Conservation (phyloP, 306 rosid species). For the Astragalus glycyphyllos region DNA sequence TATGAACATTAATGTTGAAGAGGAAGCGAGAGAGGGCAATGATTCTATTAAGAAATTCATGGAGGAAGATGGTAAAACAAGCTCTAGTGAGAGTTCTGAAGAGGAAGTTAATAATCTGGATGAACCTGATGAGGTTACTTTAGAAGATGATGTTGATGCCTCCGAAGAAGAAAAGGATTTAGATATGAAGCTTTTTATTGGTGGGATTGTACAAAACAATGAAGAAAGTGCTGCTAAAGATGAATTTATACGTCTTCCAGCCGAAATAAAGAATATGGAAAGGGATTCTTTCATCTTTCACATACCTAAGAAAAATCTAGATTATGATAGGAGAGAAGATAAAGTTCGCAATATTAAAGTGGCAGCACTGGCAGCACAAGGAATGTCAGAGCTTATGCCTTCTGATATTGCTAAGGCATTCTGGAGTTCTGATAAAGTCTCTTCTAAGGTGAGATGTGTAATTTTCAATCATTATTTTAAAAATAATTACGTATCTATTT, state of each 20-base stretch:
- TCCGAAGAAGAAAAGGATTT: conserved; percentile 74
- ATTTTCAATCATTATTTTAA: conserved; percentile 9
- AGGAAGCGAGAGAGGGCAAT: conserved; percentile 65
- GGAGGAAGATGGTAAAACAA: conserved; percentile 68
- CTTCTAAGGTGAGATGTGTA: conserved; percentile 78
- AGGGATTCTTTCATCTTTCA: conserved; percentile 84
- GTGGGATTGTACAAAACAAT: conserved; percentile 84
- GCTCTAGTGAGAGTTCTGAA: conserved; percentile 63
- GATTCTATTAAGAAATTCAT: conserved; percentile 71
- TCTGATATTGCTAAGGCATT: conserved; percentile 91
- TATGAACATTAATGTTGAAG: conserved; percentile 70
- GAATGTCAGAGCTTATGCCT: conserved; percentile 91
- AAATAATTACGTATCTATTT: conserved; percentile 2
- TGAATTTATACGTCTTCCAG: conserved; percentile 81
- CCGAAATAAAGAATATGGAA: conserved; percentile 77
- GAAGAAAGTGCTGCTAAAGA: conserved; percentile 81
- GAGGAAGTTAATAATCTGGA: conserved; percentile 67
- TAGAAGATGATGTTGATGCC: conserved; percentile 63
- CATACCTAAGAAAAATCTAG: conserved; percentile 72
- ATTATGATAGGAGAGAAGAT: conserved; percentile 57
- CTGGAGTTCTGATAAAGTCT: conserved; percentile 80
- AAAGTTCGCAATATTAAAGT: conserved; percentile 75
- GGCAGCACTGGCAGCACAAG: conserved; percentile 84
- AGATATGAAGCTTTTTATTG: conserved; percentile 88
- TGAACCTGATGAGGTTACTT: conserved; percentile 74